Evolutionary conservation across 2,329 filamentous ascomycete species (phyloP).

Genomic region (Diaporthe citrichinensis): DNA sequence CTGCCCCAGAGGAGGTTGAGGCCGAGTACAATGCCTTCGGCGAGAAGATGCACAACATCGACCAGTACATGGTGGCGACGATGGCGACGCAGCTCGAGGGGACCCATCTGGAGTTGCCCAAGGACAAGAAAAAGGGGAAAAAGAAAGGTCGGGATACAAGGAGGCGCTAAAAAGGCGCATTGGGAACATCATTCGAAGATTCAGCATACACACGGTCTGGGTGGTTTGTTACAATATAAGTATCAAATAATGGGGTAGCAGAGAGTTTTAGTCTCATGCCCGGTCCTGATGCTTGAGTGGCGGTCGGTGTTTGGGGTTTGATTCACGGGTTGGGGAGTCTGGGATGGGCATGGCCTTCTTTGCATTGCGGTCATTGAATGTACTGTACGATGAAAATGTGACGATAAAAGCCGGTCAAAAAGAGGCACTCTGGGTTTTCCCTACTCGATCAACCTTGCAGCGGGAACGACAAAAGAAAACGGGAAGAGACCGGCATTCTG

Average conservation of each 20-base stretch:
- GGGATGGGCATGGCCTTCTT: conserved; percentile 7
- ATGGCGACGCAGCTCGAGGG: conserved; percentile 75
- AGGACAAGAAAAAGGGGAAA: conserved; percentile 75
- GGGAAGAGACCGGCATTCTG: not conserved
- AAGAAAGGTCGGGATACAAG: conserved; percentile 71
- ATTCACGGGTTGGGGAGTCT: conserved; percentile 7
- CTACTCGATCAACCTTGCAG: not conserved
- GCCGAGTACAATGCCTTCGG: conserved; percentile 73
- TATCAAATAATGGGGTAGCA: not conserved
- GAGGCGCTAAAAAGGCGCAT: conserved; percentile 56
- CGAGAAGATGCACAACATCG: conserved; percentile 71
- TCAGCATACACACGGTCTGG: not conserved
- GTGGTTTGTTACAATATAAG: not conserved
- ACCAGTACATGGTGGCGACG: conserved; percentile 80
- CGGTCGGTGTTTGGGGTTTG: conserved; percentile 18
- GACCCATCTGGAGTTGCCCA: conserved; percentile 73
- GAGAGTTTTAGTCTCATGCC: not conserved
- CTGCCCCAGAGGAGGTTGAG: conserved; percentile 51
- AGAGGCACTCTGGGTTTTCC: not conserved
- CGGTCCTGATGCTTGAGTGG: not conserved
- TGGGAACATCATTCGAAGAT: not conserved
- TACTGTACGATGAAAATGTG: conserved; percentile 32
- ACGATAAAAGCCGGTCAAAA: conserved; percentile 46
- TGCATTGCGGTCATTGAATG: conserved; percentile 13
- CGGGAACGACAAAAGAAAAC: not conserved